A percentile compares a stretch with the other conserved stretches of the same genome.
Evolutionary conservation across 2,329 filamentous ascomycete genomes (phyloP).

Genomic region (Penicillium sp.): DNA sequence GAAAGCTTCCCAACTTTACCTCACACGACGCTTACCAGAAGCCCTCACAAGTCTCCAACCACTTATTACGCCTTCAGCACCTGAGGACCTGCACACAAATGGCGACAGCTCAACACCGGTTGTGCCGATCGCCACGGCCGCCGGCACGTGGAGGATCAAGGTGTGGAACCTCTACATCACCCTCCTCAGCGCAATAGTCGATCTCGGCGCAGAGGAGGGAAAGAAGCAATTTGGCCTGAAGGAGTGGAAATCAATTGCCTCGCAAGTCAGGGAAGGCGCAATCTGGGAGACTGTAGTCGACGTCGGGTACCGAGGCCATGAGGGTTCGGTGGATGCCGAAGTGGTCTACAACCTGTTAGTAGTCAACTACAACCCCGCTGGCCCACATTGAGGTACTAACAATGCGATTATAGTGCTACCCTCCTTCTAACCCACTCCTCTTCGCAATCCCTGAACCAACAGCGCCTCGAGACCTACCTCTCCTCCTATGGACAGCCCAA

Average conservation of each 20-base stretch:
- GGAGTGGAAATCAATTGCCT: conserved; percentile 77
- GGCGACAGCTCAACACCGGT: conserved; percentile 49
- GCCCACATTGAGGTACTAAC: background rate
- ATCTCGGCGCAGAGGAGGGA: conserved; percentile 85
- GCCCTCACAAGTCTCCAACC: conserved; percentile 81
- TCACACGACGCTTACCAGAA: conserved; percentile 90
- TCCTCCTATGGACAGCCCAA: conserved; percentile 71
- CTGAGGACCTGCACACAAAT: conserved; percentile 39
- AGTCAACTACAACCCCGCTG: conserved; percentile 10
- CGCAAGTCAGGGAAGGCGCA: conserved; percentile 80
- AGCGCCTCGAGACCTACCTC: conserved; percentile 82
- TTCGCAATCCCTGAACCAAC: conserved; percentile 79
- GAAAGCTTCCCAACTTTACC: conserved; percentile 87
- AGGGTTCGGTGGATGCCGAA: conserved; percentile 89
- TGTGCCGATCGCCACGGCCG: conserved; percentile 75
- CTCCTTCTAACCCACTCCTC: conserved; percentile 86
- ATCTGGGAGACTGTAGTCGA: conserved; percentile 93
- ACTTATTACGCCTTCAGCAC: conserved; percentile 62
- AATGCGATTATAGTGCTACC: conserved; percentile 67
- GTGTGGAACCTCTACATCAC: conserved; percentile 97
- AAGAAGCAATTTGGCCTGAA: conserved; percentile 82
- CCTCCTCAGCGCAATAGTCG: conserved; percentile 84
- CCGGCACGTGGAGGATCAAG: conserved; percentile 81
- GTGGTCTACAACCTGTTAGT: conserved; percentile 64
- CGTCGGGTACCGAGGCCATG: conserved; percentile 81